These are phyloP conservation scores for Bryoglossum gracile DNA, from an alignment of 495 filamentous ascomycete genomes.

Conservation along the genomic window DNA sequence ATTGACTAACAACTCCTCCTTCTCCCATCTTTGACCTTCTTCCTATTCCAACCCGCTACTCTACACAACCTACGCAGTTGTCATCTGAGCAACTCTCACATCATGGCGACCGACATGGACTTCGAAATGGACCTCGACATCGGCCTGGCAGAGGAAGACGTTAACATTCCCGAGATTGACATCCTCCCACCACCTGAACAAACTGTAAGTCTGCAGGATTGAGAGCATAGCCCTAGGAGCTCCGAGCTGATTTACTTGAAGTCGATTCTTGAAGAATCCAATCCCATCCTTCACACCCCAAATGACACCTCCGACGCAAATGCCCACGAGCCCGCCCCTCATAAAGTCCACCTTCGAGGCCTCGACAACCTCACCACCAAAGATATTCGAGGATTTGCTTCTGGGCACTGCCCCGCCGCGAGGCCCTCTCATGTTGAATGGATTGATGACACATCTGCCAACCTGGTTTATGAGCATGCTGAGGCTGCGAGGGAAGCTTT, in stretches of 20 bases:
- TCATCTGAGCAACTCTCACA: too few relatives aligned
- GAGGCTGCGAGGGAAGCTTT: conserved; percentile 69
- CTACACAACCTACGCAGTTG: too few relatives aligned
- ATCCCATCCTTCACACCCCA: conserved; percentile 22
- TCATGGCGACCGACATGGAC: conserved; percentile 52
- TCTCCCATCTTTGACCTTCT: too few relatives aligned
- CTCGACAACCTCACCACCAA: conserved; percentile 73
- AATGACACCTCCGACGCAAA: conserved; percentile 22
- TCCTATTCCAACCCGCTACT: too few relatives aligned
- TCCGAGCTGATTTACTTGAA: conserved; percentile 13
- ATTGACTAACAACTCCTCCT: too few relatives aligned
- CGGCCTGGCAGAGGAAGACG: conserved; percentile 38
- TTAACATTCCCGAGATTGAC: conserved; percentile 37
- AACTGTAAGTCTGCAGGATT: conserved; percentile 17
- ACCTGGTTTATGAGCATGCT: conserved; percentile 65
- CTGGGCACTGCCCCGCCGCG: conserved; percentile 44
- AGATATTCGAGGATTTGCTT: conserved; percentile 64
- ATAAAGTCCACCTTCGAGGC: conserved; percentile 76
- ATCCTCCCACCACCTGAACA: conserved; percentile 34
- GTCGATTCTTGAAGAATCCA: conserved; percentile 20
- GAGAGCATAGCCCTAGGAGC: not conserved
- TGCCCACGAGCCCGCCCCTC: conserved; percentile 31
- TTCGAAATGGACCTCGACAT: conserved; percentile 72
- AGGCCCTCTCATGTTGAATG: conserved; percentile 66
- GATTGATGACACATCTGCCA: conserved; percentile 92